Evolutionary conservation across 768 basidiomycete genomes (phyloP).

Genomic region (Jaapia argillacea): DNA sequence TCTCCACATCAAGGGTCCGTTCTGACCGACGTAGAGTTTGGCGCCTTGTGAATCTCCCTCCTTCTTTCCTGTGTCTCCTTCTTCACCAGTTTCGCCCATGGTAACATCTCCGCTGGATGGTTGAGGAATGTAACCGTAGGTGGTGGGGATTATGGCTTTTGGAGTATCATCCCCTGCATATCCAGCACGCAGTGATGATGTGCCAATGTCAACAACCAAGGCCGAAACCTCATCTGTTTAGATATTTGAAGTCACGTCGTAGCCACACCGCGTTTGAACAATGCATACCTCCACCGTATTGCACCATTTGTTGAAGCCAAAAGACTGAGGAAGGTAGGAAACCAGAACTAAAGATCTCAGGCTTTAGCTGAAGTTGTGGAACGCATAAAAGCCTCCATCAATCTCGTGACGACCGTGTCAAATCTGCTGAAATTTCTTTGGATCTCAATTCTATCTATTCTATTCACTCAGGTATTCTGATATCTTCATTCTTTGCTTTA

Average conservation of each 20-base stretch:
- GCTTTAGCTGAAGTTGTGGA: too few species aligned
- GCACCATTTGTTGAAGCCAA: slow-evolving; percentile 45
- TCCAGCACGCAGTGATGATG: slow-evolving; percentile 83
- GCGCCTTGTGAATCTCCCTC: slow-evolving; percentile 26
- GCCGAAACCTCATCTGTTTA: slow-evolving; percentile 90
- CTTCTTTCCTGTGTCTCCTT: slow-evolving; percentile 16
- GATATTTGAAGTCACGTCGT: background rate
- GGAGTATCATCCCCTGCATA: slow-evolving; percentile 98
- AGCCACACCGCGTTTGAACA: background rate
- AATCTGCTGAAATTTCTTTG: background rate
- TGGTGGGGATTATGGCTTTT: slow-evolving; percentile 82
- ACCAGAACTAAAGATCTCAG: too few species aligned
- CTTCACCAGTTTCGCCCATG: slow-evolving; percentile 44
- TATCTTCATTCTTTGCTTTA: background rate
- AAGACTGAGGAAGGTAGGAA: too few species aligned
- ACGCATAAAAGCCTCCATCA: too few species aligned
- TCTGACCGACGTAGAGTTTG: slow-evolving; percentile 76
- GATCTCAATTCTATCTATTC: background rate
- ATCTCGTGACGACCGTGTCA: background rate
- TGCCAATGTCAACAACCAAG: slow-evolving; percentile 89
- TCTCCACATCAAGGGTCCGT: slow-evolving; percentile 85
- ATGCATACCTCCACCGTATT: slow-evolving; percentile 75
- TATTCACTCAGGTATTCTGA: background rate
- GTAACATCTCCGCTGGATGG: slow-evolving; percentile 36
- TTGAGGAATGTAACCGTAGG: slow-evolving; percentile 65